Evolutionary conservation across 2,329 filamentous ascomycete genomes (phyloP).

Genomic region (Colletotrichum lupini): DNA sequence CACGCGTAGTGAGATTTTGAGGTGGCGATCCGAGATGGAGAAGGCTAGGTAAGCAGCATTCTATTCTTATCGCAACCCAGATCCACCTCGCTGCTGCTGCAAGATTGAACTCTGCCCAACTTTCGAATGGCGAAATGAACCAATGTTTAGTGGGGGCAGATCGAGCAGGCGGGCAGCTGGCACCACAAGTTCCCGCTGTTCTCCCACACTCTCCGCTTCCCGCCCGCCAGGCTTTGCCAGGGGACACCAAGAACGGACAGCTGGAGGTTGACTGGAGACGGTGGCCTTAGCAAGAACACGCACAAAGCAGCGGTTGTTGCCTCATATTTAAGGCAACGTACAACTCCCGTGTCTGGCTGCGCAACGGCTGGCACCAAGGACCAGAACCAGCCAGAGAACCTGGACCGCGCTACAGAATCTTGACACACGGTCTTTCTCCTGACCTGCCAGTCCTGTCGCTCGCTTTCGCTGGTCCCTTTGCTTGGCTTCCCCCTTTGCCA

Average conservation of each 20-base stretch:
- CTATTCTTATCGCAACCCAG: slow-evolving; percentile 26
- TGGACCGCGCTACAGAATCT: slow-evolving; percentile 34
- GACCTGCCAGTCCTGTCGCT: slow-evolving; percentile 27
- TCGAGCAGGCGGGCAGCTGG: slow-evolving; percentile 18
- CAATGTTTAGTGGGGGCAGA: background rate
- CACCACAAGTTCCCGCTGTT: background rate
- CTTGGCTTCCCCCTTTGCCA: slow-evolving; percentile 31
- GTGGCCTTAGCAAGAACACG: background rate
- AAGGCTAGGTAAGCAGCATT: background rate
- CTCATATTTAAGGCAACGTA: slow-evolving; percentile 14
- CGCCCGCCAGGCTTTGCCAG: background rate
- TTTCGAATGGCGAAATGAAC: slow-evolving; percentile 9
- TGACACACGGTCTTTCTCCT: slow-evolving; percentile 36
- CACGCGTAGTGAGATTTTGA: background rate
- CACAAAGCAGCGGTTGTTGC: background rate
- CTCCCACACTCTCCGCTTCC: background rate
- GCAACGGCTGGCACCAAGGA: slow-evolving; percentile 25
- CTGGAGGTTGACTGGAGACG: background rate
- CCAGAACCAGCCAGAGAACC: background rate
- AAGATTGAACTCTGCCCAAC: slow-evolving; percentile 11
- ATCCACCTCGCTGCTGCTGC: background rate
- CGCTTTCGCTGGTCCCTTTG: slow-evolving; percentile 30
- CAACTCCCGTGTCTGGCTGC: slow-evolving; percentile 24
- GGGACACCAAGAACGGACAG: background rate
- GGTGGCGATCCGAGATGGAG: slow-evolving; percentile 14